Conservation (phyloP, 108 stramenopile genomes). For the Cyclotella choctawhatcheeana region DNA sequence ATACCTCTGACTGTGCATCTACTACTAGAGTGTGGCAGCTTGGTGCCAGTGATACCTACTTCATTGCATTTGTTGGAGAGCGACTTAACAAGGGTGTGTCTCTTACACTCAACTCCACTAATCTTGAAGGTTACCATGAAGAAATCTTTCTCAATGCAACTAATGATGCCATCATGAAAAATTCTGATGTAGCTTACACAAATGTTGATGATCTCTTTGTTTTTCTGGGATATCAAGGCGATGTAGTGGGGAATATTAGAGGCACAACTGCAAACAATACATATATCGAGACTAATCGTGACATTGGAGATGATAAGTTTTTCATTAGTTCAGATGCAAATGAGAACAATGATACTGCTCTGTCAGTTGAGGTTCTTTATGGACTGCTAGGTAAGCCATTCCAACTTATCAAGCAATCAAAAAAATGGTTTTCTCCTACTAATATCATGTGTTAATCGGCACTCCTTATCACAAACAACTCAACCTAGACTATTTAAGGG, state of each 20-base stretch:
- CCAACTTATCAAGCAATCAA: too few species aligned
- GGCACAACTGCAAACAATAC: constrained; percentile 44
- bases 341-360: constrained; percentile 26
- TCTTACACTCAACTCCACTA: constrained; percentile 2
- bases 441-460: too few species aligned
- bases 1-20: neutral
- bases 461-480: too few species aligned
- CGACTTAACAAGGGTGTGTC: constrained; percentile 25
- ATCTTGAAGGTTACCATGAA: constrained; percentile 12
- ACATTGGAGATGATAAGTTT: constrained; percentile 42
- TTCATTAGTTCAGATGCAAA: constrained; percentile 52
- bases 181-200: constrained; percentile 45
- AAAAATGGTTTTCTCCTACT: too few species aligned
- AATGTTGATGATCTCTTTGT: constrained; percentile 35
- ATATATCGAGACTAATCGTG: constrained; percentile 23
- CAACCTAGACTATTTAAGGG: constrained; percentile 46
- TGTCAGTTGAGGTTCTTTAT: constrained; percentile 27
- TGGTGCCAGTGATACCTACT: neutral
- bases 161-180: constrained; percentile 33
- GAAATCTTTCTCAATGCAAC: constrained; percentile 43
- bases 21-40: neutral
- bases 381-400: too few species aligned
- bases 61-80: constrained; percentile 1
- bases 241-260: constrained; percentile 37
- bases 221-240: constrained; percentile 23